Conservation (phyloP, 2,329 filamentous ascomycete genomes). For the Botrytis tulipae region DNA sequence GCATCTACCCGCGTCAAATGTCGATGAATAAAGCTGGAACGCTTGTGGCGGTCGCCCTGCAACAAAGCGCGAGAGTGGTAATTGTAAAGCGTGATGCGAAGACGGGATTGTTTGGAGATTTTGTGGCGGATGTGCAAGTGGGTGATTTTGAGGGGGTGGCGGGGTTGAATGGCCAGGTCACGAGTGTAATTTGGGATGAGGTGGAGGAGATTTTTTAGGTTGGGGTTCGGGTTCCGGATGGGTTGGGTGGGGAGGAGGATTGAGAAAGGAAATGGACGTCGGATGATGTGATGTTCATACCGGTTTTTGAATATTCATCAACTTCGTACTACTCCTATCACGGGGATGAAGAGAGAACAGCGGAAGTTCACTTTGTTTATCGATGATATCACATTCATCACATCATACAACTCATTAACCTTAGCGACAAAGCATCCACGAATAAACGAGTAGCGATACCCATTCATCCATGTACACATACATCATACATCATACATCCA, state of each 20-base stretch:
- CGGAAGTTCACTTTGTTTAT: too few species aligned
- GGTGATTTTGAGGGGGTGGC: background rate
- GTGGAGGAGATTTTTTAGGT: background rate
- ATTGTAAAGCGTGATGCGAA: constrained; percentile 44
- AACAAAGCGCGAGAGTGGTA: constrained; percentile 43
- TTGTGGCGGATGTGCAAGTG: constrained; percentile 31
- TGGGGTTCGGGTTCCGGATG: background rate
- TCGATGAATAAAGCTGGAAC: constrained; percentile 46
- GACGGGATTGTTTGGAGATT: constrained; percentile 42
- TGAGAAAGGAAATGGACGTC: background rate
- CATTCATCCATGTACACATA: too few species aligned
- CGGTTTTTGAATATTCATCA: background rate
- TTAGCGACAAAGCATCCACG: too few species aligned
- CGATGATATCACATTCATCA: too few species aligned
- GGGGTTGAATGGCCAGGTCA: constrained; percentile 31
- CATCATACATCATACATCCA: too few species aligned
- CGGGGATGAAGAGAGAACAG: too few species aligned
- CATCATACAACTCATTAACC: too few species aligned
- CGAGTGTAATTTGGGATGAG: constrained; percentile 37
- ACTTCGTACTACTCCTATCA: too few species aligned
- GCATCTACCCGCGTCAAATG: constrained; percentile 48
- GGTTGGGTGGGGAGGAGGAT: background rate
- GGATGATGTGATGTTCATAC: background rate
- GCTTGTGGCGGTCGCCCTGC: constrained; percentile 47
- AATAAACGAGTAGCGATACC: too few species aligned